Evolutionary conservation across 768 basidiomycete species (phyloP), one percentile per base, ranked within the genome.

Genomic region (Auricularia heimuer): DNA sequence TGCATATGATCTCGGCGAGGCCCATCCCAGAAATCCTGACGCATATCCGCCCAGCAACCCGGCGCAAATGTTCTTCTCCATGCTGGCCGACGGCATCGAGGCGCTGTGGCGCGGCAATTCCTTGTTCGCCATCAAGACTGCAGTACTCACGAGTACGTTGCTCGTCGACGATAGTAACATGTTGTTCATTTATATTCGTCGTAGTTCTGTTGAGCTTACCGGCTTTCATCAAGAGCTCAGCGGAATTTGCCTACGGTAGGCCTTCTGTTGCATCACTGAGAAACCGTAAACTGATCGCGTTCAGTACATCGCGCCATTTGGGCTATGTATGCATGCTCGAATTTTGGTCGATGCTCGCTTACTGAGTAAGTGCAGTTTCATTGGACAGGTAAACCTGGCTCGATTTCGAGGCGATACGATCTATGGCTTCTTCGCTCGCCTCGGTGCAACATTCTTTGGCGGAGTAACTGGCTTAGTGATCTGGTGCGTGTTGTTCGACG

Each of bases 331-430:
- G 83, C 68, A 8, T 42, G 39, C 12, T 14, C 39, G 29, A 29
- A 29, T 29, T 29, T 14, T 42, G 39, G 12, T 42, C 39, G 39
- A 34, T 66, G 21, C 54, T 7, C 10, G 0, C 37, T n/a, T 36
- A 33, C 33, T n/a, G 56, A 29, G n/a, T 29, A 54, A 64, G 66
- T 1, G n/a, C 64, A 89, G 86, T 14, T 80, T 90, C 70, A 90
- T 91, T 86, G 88, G 83, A 0, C 90, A 91, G 69, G 75, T 90
- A 4, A 88, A 88, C 0, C 73, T 89, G 0, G 77, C 86, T 7
- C 82, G 89, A 18, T 91, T 89, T 70, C 80, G 86, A 54, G 90
- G 89, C 0, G 90, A 92, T 63, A 92, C 89, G 0, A 80, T 83
- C 0, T 88, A 88, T 65, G 87, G 82, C 1, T 78, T 89, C 14